Evolutionary conservation across 1,284 basidiomycete genomes (phyloP).

Genomic region (Testicularia cyperi): DNA sequence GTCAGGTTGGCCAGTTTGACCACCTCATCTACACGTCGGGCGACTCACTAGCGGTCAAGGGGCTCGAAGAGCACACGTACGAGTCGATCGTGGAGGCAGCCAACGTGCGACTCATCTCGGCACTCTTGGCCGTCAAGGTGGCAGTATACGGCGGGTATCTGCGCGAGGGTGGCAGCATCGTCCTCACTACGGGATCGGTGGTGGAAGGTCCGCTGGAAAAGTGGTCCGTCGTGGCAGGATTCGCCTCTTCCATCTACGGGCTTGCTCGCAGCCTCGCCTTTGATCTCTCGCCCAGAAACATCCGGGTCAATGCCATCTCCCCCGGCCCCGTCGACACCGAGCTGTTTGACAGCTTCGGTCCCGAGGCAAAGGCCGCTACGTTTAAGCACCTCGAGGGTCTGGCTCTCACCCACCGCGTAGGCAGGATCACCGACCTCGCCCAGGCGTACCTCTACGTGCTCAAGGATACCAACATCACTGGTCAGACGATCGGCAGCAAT

Average conservation of each 20-base stretch:
- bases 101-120: conserved; percentile 11
- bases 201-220: conserved; percentile 11
- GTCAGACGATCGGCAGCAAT: conserved; percentile 10
- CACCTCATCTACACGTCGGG: conserved; percentile 38
- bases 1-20: conserved; percentile 28
- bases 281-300: conserved; percentile 13
- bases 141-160: conserved; percentile 2
- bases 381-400: background rate
- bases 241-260: conserved; percentile 9
- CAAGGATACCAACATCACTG: conserved; percentile 38
- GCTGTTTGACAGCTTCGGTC: conserved; percentile 16
- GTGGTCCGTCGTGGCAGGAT: conserved; percentile 11
- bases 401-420: conserved; percentile 13
- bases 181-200: conserved; percentile 27
- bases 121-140: conserved; percentile 26
- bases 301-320: conserved; percentile 32
- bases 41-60: conserved; percentile 6
- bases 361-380: conserved; percentile 1
- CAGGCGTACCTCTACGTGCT: conserved; percentile 31
- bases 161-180: conserved; percentile 7
- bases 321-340: conserved; percentile 35
- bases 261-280: conserved; percentile 19
- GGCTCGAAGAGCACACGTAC: conserved; percentile 11
- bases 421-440: conserved; percentile 13
- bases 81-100: conserved; percentile 16